phyloP scores from a whole-genome alignment of 805 yeast species.

The Wickerhamomyces sydowiorum region DNA sequence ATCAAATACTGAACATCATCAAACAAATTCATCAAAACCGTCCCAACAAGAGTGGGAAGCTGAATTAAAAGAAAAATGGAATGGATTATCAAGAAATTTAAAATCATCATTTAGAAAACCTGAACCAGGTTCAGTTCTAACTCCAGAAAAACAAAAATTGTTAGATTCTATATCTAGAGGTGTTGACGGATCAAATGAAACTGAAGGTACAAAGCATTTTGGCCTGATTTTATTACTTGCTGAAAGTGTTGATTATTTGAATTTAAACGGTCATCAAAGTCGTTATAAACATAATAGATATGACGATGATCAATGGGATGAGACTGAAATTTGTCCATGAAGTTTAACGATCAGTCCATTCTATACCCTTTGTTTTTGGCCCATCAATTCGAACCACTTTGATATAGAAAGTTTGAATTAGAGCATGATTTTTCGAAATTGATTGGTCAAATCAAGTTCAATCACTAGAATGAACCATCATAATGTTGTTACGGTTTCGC shows the following conservation, averaged over 20 bases:
- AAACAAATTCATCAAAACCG: slow-evolving; percentile 37
- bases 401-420: no score
- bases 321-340: slow-evolving; percentile 73
- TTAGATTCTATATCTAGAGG: slow-evolving; percentile 74
- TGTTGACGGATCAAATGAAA: slow-evolving; percentile 72
- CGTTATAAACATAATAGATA: slow-evolving; percentile 50
- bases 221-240: slow-evolving; percentile 64
- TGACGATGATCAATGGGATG: slow-evolving; percentile 63
- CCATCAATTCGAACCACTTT: no score
- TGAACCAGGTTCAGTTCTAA: slow-evolving; percentile 56
- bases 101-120: slow-evolving; percentile 71
- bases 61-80: slow-evolving; percentile 65
- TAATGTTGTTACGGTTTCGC: no score
- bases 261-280: slow-evolving; percentile 46
- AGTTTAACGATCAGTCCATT: no score
- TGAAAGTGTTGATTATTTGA: slow-evolving; percentile 65
- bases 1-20: slow-evolving; percentile 10
- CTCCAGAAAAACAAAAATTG: slow-evolving; percentile 45
- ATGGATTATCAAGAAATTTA: slow-evolving; percentile 45
- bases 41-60: slow-evolving; percentile 57
- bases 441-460: no score
- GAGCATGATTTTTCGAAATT: no score
- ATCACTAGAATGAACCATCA: no score
- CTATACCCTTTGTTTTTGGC: no score
- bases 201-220: slow-evolving; percentile 55